Conservation (phyloP, 768 basidiomycete genomes). For the Collybiopsis luxurians region DNA sequence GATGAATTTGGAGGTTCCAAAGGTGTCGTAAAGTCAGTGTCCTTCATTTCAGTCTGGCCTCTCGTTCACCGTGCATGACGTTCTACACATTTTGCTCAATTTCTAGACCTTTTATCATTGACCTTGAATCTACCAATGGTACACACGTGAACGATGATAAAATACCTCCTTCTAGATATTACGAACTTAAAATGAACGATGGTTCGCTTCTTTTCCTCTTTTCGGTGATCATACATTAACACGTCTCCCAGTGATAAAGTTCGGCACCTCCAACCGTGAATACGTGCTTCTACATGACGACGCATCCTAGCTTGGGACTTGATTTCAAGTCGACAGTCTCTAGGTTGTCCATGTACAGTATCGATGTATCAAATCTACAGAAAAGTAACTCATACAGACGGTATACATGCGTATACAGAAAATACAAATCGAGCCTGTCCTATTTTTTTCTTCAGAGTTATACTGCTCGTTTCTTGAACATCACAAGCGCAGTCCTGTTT, state of each 20-base stretch:
- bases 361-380: too few relatives aligned
- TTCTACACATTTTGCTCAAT: too few relatives aligned
- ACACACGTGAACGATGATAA: constrained; percentile 86
- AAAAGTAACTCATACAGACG: too few relatives aligned
- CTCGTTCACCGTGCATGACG: neutral
- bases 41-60: neutral
- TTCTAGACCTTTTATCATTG: constrained; percentile 90
- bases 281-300: constrained; percentile 87
- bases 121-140: constrained; percentile 97
- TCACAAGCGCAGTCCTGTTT: constrained; percentile 1
- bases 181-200: constrained; percentile 77
- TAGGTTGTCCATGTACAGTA: too few relatives aligned
- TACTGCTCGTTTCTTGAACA: constrained; percentile 9
- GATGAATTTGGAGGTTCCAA: constrained; percentile 84
- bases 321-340: too few relatives aligned
- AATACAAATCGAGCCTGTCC: too few relatives aligned
- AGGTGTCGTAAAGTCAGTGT: constrained; percentile 76
- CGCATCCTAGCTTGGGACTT: constrained; percentile 30
- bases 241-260: constrained; percentile 68
- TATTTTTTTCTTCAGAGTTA: too few relatives aligned
- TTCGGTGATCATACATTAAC: neutral
- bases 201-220: constrained; percentile 46
- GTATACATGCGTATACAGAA: too few relatives aligned
- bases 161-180: constrained; percentile 85
- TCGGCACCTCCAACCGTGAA: constrained; percentile 76